Evolutionary conservation across 75 land plant species (phyloP).

Genomic region (Picea sitchensis): DNA sequence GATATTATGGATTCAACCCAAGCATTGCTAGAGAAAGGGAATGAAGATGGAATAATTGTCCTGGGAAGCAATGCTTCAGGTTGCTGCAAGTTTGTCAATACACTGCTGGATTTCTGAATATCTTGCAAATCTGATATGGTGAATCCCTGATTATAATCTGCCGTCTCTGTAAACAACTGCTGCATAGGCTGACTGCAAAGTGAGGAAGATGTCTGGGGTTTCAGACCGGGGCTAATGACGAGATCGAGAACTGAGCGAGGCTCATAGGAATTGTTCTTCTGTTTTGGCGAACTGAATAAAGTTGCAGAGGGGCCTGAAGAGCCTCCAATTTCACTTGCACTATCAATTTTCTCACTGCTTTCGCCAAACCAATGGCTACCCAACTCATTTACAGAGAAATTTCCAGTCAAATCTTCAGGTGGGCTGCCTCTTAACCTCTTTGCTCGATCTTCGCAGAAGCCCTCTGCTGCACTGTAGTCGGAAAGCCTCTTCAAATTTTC

Average conservation of each 20-base stretch:
- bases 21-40: constrained; percentile 28
- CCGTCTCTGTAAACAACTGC: constrained; percentile 22
- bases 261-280: constrained; percentile 14
- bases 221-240: constrained; percentile 15
- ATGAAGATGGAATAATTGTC: constrained; percentile 21
- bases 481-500: constrained; percentile 50
- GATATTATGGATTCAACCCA: constrained; percentile 40
- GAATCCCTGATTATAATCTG: constrained; percentile 4
- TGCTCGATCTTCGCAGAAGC: constrained; percentile 24
- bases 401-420: constrained; percentile 10
- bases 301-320: constrained; percentile 6
- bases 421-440: constrained; percentile 40
- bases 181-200: constrained; percentile 28
- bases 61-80: constrained; percentile 24
- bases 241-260: constrained; percentile 26
- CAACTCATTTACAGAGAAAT: constrained; percentile 19
- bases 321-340: constrained; percentile 25
- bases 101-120: neutral
- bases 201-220: constrained; percentile 19
- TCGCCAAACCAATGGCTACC: constrained; percentile 11
- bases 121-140: constrained; percentile 11
- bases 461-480: constrained; percentile 28
- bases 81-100: neutral
- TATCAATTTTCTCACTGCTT: constrained; percentile 5
- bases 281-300: constrained; percentile 2